Evolutionary conservation across 2,329 filamentous ascomycete genomes (phyloP), one percentile per base, ranked within the genome.

Genomic region (Cladophialophora bantiana): DNA sequence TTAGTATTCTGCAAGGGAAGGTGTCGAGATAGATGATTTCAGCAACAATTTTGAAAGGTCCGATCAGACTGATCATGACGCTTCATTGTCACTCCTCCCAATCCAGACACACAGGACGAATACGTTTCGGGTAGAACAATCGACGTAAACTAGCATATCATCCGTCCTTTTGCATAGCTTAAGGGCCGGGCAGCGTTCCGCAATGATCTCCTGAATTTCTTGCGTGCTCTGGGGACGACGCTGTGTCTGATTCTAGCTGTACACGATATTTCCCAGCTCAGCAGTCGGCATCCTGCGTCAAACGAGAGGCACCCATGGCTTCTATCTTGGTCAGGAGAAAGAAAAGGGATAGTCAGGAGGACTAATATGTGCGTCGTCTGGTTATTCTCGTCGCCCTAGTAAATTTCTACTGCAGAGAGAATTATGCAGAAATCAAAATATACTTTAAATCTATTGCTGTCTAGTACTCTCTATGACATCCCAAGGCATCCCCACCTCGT

Each of bases 321-420:
- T 1, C 36, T 2, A 26, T 26, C 45, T 50, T 50, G 26, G 45
- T 50, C 45, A 50, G 18, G n/a, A 20, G 45, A 12, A 20, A 26
- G 18, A 26, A 50, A 50, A 26, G 26, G 26, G 26, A 2, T 26
- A 26, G 26, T 26, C 7, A 26, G 7, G 26, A 26, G 45, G 45
- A 26, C 3, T 18, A 50, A 50, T 50, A 50, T 50, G 45, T 50
- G 45, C 45, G 45, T 50, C 45, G 26, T 50, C 12, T 26, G 45
- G 45, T 50, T n/a, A n/a, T n/a, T n/a, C n/a, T n/a, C n/a, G n/a
- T n/a, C n/a, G n/a, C n/a, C n/a, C n/a, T n/a, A n/a, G n/a, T n/a
- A n/a, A n/a, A n/a, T n/a, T n/a, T n/a, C n/a, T n/a, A n/a, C n/a
- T n/a, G n/a, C n/a, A n/a, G n/a, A n/a, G n/a, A n/a, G n/a, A n/a